Evolutionary conservation across 768 basidiomycete species (phyloP).

Genomic region (Tremella fuciformis): DNA sequence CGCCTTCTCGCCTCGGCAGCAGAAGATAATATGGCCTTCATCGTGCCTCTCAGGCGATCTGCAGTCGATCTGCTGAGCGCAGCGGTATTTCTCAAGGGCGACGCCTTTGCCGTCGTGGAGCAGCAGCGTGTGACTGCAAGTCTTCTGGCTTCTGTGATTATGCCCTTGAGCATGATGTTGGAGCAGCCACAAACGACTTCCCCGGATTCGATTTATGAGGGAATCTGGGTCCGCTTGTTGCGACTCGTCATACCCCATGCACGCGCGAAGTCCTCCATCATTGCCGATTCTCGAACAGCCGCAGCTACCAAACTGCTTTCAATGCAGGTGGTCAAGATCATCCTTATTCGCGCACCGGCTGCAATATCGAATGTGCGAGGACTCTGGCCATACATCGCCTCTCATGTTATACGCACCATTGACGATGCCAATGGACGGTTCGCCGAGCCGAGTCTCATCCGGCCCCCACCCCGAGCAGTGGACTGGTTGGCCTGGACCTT

Average conservation of each 20-base stretch:
- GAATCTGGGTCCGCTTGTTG: slow-evolving; percentile 26
- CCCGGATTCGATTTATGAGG: slow-evolving; percentile 17
- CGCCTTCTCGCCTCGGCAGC: slow-evolving; percentile 19
- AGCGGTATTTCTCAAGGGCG: slow-evolving; percentile 27
- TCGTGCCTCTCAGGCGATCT: slow-evolving; percentile 19
- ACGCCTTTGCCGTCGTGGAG: slow-evolving; percentile 25
- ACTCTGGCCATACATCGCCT: slow-evolving; percentile 31
- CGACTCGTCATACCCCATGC: slow-evolving; percentile 14
- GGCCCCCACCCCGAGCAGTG: slow-evolving; percentile 18
- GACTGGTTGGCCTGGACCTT: slow-evolving; percentile 40
- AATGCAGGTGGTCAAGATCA: slow-evolving; percentile 40
- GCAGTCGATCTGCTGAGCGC: slow-evolving; percentile 23
- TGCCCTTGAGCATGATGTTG: slow-evolving; percentile 21
- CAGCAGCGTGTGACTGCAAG: slow-evolving; percentile 11
- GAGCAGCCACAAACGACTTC: slow-evolving; percentile 18
- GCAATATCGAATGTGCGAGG: slow-evolving; percentile 27
- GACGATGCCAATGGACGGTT: slow-evolving; percentile 23
- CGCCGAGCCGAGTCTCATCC: slow-evolving; percentile 5
- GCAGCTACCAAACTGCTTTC: slow-evolving; percentile 17
- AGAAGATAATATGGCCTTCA: slow-evolving; percentile 24
- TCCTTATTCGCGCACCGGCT: slow-evolving; percentile 29
- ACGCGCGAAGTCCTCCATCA: background rate
- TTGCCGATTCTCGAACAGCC: background rate
- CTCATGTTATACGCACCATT: slow-evolving; percentile 13
- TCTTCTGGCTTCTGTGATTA: slow-evolving; percentile 21